Evolutionary conservation across 192 early-diverging fungal genomes (phyloP).

Genomic region (Coemansia sp.): DNA sequence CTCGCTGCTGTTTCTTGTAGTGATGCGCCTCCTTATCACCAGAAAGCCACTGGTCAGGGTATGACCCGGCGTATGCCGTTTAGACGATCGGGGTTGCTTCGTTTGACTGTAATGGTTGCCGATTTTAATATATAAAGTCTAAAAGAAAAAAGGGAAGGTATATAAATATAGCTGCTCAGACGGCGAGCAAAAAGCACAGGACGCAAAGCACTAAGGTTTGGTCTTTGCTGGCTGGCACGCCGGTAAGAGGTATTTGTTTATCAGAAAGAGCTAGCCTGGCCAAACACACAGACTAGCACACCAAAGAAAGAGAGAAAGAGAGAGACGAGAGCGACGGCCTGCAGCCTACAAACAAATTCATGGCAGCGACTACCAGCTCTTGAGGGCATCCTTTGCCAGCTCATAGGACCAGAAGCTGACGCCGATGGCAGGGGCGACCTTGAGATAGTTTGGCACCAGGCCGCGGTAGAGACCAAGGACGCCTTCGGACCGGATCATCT

Average conservation of each 20-base stretch:
- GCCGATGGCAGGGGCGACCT: constrained; percentile 82
- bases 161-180: neutral
- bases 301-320: neutral
- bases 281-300: neutral
- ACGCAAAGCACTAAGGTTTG: too few species aligned
- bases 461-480: constrained; percentile 73
- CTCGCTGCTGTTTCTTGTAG: constrained; percentile 37
- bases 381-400: constrained; percentile 69
- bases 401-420: constrained; percentile 85
- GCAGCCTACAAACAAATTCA: neutral
- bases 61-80: neutral
- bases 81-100: too few species aligned
- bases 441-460: constrained; percentile 80
- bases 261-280: too few species aligned
- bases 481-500: constrained; percentile 70
- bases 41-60: constrained; percentile 11
- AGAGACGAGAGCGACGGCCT: neutral
- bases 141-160: neutral
- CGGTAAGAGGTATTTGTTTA: too few species aligned
- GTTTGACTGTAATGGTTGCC: neutral
- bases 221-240: too few species aligned
- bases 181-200: neutral
- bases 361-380: constrained; percentile 35
- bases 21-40: constrained; percentile 40
- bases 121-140: constrained; percentile 1